Percentiles rank a stretch among this genome's conserved stretches.
Conservation (phyloP, 352 stramenopile genomes). For the Phytophthora chlamydospora region DNA sequence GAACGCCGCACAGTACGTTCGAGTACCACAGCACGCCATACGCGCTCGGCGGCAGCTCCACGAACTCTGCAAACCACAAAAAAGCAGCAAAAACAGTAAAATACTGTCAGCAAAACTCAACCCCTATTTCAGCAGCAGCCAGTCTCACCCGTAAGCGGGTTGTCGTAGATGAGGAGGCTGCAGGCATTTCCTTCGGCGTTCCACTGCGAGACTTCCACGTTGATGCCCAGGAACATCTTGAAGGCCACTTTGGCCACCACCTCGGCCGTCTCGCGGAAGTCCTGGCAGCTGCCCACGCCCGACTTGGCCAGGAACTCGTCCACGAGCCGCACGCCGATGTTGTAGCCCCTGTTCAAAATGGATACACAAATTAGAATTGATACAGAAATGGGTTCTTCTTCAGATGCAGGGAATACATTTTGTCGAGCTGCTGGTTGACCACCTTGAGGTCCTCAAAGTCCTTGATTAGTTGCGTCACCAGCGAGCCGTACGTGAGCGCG, state of each 20-base stretch:
- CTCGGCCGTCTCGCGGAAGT: constrained; percentile 95
- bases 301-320: constrained; percentile 98
- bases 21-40: constrained; percentile 95
- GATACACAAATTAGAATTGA: background rate
- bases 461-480: constrained; percentile 95
- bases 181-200: constrained; percentile 89
- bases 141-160: constrained; percentile 88
- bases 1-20: constrained; percentile 96
- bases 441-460: constrained; percentile 96
- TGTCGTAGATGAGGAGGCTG: constrained; percentile 96
- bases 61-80: constrained; percentile 69
- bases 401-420: constrained; percentile 65
- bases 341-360: constrained; percentile 85
- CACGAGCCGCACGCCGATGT: constrained; percentile 96
- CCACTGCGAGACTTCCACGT: constrained; percentile 91
- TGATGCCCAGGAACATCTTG: constrained; percentile 98
- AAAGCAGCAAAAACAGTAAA: constrained; percentile 4
- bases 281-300: constrained; percentile 74
- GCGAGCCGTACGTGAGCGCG: constrained; percentile 96
- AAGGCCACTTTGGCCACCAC: constrained; percentile 97
- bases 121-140: background rate
- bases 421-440: constrained; percentile 96
- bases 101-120: background rate
- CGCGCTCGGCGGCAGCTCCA: constrained; percentile 88
- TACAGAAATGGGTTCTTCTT: constrained; percentile 7